Conservation (phyloP, 768 basidiomycete species). For the Hebeloma cylindrosporum region DNA sequence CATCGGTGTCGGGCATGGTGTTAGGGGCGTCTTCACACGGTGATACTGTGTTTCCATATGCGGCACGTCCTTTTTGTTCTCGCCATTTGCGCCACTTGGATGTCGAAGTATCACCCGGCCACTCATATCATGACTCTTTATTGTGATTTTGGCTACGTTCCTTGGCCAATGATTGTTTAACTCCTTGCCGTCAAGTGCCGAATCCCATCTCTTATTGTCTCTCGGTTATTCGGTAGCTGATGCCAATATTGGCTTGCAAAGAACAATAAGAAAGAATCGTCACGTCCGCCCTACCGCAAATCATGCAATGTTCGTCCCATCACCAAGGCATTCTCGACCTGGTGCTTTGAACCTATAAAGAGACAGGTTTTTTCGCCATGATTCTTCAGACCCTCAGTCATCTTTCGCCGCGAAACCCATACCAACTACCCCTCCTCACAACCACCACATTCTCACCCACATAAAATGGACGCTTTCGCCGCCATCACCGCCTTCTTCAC, state of each 20-base stretch:
- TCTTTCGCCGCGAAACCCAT: not conserved
- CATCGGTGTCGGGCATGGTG: too few species aligned
- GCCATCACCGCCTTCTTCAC: slow-evolving; percentile 23
- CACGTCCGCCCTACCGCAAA: not conserved
- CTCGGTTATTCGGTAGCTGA: slow-evolving; percentile 3
- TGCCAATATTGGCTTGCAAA: slow-evolving; percentile 3
- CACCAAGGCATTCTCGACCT: not conserved
- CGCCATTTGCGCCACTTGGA: not conserved
- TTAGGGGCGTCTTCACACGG: too few species aligned
- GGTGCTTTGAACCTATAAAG: slow-evolving; percentile 6
- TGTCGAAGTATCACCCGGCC: slow-evolving; percentile 1
- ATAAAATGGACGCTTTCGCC: slow-evolving; percentile 27
- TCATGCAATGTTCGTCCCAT: not conserved
- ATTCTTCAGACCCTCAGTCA: slow-evolving; percentile 2
- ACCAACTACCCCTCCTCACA: slow-evolving; percentile 2
- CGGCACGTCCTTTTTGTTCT: slow-evolving; percentile 26
- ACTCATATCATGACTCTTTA: slow-evolving; percentile 12
- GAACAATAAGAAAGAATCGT: slow-evolving; percentile 18
- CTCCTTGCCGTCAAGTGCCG: slow-evolving; percentile 1
- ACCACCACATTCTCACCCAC: slow-evolving; percentile 9
- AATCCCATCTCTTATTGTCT: slow-evolving; percentile 10
- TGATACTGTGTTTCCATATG: slow-evolving; percentile 17
- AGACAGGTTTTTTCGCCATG: not conserved
- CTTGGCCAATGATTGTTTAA: slow-evolving; percentile 3
- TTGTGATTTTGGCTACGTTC: slow-evolving; percentile 16